Percentiles rank a stretch among this genome's conserved stretches.
These are phyloP conservation scores for Ophiostoma piceae DNA, from an alignment of 2,329 filamentous ascomycete species.

Conservation along the genomic window DNA sequence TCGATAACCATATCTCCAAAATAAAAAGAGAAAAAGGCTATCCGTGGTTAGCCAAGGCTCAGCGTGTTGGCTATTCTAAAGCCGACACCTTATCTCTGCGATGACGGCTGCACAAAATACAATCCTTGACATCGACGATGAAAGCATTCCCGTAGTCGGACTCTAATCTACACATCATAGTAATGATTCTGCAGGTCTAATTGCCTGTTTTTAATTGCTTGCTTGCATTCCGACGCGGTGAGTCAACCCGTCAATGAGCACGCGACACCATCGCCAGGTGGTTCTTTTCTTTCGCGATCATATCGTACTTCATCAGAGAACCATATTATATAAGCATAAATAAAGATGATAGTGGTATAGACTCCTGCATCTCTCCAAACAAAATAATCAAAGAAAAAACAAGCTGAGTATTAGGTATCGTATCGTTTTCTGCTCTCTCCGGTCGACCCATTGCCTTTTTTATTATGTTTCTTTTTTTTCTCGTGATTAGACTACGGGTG, in stretches of 20 bases:
- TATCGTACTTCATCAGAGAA: background rate
- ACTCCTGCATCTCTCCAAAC: background rate
- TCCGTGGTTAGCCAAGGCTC: constrained; percentile 2
- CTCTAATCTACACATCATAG: background rate
- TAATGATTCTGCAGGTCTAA: background rate
- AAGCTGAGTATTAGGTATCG: background rate
- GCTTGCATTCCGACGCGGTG: background rate
- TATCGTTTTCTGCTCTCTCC: background rate
- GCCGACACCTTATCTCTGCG: constrained; percentile 10
- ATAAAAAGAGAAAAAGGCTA: background rate
- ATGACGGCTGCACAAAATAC: background rate
- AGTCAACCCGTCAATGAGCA: background rate
- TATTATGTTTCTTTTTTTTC: background rate
- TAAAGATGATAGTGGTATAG: background rate
- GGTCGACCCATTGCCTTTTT: background rate
- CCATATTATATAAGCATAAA: background rate
- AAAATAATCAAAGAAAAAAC: background rate
- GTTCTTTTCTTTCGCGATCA: background rate
- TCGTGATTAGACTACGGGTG: constrained; percentile 18
- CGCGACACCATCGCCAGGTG: background rate
- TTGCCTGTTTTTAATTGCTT: background rate
- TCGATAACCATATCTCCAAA: background rate
- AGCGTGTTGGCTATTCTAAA: background rate
- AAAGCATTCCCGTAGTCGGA: constrained; percentile 1
- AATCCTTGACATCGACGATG: background rate